phyloP scores from a whole-genome alignment of 108 stramenopile genomes.

The Nannochloropsis salina region DNA sequence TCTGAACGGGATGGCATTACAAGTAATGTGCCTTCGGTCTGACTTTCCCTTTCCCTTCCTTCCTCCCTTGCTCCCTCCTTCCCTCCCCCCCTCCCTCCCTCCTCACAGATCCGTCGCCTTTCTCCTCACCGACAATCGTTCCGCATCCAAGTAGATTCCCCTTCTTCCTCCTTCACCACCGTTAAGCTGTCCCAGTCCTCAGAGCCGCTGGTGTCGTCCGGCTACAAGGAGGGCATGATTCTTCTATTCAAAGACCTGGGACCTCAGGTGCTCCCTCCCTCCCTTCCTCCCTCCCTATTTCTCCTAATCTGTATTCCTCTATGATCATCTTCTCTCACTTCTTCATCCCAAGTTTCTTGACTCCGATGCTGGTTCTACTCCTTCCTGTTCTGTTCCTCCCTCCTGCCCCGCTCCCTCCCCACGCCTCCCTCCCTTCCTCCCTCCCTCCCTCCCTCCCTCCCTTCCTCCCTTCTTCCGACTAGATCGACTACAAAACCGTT shows the following conservation, averaged over 20 bases:
- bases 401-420: background rate
- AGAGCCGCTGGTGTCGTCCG: background rate
- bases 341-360: no score
- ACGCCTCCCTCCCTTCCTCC: background rate
- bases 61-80: background rate
- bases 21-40: background rate
- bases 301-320: background rate
- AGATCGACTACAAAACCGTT: slow-evolving; percentile 31
- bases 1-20: background rate
- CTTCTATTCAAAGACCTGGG: slow-evolving; percentile 30
- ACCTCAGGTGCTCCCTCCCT: slow-evolving; percentile 14
- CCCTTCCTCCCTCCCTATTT: background rate
- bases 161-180: background rate
- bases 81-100: background rate
- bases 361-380: no score
- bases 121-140: slow-evolving; percentile 2
- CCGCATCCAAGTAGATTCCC: background rate
- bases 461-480: no score
- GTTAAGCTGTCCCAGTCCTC: background rate
- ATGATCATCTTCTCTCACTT: no score
- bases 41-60: background rate
- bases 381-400: background rate
- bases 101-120: background rate
- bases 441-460: background rate
- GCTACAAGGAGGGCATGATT: background rate